Conservation (phyloP, 345 rosid genomes). For the Populus pruinosa region DNA sequence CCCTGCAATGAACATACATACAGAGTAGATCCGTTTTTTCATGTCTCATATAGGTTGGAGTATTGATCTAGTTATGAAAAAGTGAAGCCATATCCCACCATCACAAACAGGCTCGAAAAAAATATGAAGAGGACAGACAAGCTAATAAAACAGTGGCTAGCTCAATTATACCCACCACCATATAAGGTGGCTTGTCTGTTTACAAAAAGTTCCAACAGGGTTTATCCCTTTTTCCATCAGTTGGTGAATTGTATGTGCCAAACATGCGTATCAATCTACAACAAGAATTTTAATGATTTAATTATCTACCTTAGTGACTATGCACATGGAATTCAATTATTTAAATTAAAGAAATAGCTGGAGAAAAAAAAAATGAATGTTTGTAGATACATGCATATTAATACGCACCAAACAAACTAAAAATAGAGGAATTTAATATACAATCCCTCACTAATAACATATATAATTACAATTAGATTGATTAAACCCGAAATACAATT, state of each 20-base stretch:
- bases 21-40: constrained; percentile 5
- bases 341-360: not conserved
- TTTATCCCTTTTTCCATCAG: not conserved
- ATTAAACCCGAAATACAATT: not conserved
- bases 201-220: constrained; percentile 1
- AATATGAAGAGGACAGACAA: not conserved
- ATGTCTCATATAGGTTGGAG: not conserved
- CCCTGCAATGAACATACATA: not conserved
- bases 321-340: not conserved
- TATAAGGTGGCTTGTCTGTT: not conserved
- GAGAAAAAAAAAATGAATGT: not conserved
- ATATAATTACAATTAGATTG: not conserved
- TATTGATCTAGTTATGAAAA: constrained; percentile 8
- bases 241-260: constrained; percentile 1
- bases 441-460: not conserved
- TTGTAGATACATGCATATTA: not conserved
- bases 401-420: not conserved
- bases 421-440: not conserved
- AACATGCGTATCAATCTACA: not conserved
- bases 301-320: not conserved
- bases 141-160: not conserved
- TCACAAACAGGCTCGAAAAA: not conserved
- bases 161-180: not conserved
- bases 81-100: not conserved
- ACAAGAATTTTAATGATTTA: not conserved